Evolutionary conservation across 2,329 filamentous ascomycete species (phyloP).

Genomic region (Anisogramma anomala): DNA sequence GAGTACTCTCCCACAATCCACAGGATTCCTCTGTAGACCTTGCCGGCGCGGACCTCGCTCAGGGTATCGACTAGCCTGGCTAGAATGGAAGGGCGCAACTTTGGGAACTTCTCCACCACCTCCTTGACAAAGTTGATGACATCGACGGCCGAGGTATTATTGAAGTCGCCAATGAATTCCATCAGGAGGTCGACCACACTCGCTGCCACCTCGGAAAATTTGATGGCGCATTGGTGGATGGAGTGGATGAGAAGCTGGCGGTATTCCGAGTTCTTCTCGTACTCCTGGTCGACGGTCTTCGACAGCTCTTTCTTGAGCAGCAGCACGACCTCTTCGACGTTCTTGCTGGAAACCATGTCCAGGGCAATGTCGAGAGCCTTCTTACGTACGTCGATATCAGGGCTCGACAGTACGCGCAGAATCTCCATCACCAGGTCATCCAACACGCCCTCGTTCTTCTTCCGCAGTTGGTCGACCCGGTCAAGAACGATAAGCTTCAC

Average conservation of each 20-base stretch:
- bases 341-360: conserved; percentile 98
- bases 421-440: conserved; percentile 97
- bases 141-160: conserved; percentile 91
- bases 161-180: conserved; percentile 98
- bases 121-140: conserved; percentile 99
- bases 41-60: conserved; percentile 86
- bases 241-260: conserved; percentile 90
- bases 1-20: conserved; percentile 99
- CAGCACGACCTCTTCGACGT: conserved; percentile 93
- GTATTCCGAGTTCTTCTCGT: conserved; percentile 96
- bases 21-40: conserved; percentile 90
- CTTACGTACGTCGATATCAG: conserved; percentile 87
- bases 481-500: conserved; percentile 97
- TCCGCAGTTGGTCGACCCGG: conserved; percentile 75
- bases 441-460: conserved; percentile 79
- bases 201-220: conserved; percentile 94
- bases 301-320: conserved; percentile 93
- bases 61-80: conserved; percentile 80
- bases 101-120: conserved; percentile 95
- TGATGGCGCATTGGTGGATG: conserved; percentile 97
- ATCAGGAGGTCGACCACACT: conserved; percentile 94
- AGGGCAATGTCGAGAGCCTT: conserved; percentile 84
- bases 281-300: conserved; percentile 96
- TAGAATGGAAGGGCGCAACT: conserved; percentile 76
- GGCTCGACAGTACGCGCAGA: conserved; percentile 82